These are phyloP conservation scores for Sisymbrium altissimum DNA, from an alignment of 345 rosid genomes.

Conservation along the genomic window DNA sequence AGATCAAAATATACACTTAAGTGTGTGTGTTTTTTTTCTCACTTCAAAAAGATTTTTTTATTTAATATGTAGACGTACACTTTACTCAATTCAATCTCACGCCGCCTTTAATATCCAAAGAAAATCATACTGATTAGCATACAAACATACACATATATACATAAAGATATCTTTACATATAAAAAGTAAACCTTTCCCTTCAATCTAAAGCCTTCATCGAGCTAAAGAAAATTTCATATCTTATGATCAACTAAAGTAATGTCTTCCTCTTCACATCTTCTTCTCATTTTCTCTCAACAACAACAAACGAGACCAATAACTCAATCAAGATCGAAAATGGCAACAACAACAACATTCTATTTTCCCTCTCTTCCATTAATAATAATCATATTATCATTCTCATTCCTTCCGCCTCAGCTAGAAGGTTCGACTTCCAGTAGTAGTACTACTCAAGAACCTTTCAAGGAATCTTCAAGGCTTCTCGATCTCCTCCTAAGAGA, in stretches of 20 bases:
- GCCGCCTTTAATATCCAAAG: constrained; percentile 11
- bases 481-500: constrained; percentile 81
- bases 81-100: constrained; percentile 33
- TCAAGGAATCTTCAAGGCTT: constrained; percentile 50
- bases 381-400: neutral
- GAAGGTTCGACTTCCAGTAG: constrained; percentile 17
- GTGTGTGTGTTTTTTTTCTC: neutral
- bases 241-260: constrained; percentile 18
- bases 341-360: constrained; percentile 7
- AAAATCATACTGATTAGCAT: constrained; percentile 6
- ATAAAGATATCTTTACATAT: neutral
- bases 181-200: constrained; percentile 26
- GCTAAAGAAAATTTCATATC: constrained; percentile 6
- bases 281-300: constrained; percentile 16
- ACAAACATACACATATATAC: neutral
- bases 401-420: constrained; percentile 10
- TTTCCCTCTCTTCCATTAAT: constrained; percentile 1
- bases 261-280: constrained; percentile 19
- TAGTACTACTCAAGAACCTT: constrained; percentile 33
- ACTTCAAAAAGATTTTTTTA: neutral
- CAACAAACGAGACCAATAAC: constrained; percentile 7
- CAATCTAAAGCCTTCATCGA: constrained; percentile 35
- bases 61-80: constrained; percentile 18
- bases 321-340: constrained; percentile 19
- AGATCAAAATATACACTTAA: neutral